Base-by-base conservation (phyloP, 1,284 basidiomycete genomes). In the Rhodotorula sp. region DNA sequence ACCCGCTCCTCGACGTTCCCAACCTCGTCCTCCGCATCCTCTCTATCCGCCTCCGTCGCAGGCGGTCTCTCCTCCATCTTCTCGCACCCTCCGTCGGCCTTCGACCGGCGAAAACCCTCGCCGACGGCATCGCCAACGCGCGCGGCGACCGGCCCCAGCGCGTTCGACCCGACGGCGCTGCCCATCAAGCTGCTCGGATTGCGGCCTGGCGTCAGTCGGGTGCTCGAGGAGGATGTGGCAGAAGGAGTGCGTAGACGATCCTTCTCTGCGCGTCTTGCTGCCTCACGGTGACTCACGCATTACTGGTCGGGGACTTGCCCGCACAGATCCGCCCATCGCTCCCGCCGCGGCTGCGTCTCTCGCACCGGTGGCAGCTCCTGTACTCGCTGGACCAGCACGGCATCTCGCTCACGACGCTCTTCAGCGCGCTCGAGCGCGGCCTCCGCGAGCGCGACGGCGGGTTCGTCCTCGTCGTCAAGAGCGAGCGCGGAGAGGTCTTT, bases 361-460 rank as follows among this genome's bases (percentile, higher is more conserved):
- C 91, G 0, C 85, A 86, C 10, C 83, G 85, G n/a, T 98, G 96
- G 96, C 87, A 87, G 1, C 84, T 98, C 5, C 82, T 97, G 2
- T 98, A 97, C 82, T 95, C 92, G 16, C 84, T 97, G 23, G 96
- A 99, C 78, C 94, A 97, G 80, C 92, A 98, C 75, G 96, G 96
- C 0, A 93, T 95, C 59, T 95, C 92, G 14, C 84, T 98, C 16
- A 88, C 90, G 53, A 97, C 96, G 0, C 85, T 98, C 1, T 96
- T 95, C 80, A 78, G 87, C 3, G 85, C 86, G 4, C 90, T 90
- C 70, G 48, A 68, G 71, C 70, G 71, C 27, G 79, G 80, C 68
- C 19, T 80, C 72, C 19, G 74, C 73, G 41, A 77, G 73, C 41
- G 72, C 61, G 64, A 79, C 65, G 57, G 76, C 67, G 87, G 88